Evolutionary conservation across 225 moss, liverwort and hornwort species (phyloP).

Genomic region (Climacium dendroides): DNA sequence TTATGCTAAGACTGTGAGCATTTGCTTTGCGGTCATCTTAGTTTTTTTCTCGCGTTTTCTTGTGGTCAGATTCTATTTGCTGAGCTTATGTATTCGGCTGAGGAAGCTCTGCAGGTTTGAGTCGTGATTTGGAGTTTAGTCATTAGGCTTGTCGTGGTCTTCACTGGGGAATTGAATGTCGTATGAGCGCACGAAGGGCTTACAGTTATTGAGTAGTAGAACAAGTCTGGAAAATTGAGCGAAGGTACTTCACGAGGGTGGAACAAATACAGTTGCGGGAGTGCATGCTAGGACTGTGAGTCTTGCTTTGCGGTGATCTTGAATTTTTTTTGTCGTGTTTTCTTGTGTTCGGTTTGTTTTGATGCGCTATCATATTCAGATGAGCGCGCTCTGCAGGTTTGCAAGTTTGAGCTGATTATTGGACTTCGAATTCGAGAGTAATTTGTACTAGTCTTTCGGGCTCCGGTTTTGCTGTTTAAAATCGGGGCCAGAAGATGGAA

Average conservation of each 20-base stretch:
- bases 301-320: neutral
- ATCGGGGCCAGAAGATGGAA: constrained; percentile 26
- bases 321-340: neutral
- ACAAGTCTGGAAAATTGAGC: neutral
- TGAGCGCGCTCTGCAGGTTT: neutral
- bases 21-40: neutral
- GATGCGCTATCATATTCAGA: neutral
- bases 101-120: neutral
- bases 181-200: neutral
- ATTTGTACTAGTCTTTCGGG: neutral
- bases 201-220: neutral
- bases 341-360: neutral
- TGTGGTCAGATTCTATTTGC: neutral
- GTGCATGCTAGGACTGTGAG: neutral
- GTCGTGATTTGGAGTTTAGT: neutral
- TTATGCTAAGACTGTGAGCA: neutral
- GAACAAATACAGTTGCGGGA: neutral
- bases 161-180: neutral
- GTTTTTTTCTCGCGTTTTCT: neutral
- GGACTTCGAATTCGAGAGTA: neutral
- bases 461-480: constrained; percentile 1
- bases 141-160: neutral
- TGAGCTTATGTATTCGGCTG: neutral
- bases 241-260: neutral
- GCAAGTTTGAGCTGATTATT: neutral